Conservation (phyloP, 2,329 filamentous ascomycete genomes). For the Aspergillus sp. region DNA sequence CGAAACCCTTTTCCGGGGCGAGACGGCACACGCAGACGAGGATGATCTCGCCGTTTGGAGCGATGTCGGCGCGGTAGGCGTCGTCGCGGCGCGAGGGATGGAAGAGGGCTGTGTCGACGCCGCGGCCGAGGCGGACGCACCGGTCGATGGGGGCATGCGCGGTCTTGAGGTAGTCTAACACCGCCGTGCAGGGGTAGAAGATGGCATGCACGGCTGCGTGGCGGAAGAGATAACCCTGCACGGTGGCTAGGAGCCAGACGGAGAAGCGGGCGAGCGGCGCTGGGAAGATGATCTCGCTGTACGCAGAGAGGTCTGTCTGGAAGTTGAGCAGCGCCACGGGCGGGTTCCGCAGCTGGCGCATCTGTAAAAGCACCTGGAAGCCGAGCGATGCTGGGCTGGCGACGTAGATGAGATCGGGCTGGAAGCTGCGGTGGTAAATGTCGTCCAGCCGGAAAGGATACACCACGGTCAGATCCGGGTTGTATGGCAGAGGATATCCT, state of each 20-base stretch:
- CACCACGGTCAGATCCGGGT: conserved; percentile 67
- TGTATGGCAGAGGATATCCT: conserved; percentile 67
- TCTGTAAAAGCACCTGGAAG: conserved; percentile 68
- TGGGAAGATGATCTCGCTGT: conserved; percentile 68
- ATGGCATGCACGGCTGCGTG: conserved; percentile 62
- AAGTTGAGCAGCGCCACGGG: conserved; percentile 67
- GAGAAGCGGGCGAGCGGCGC: conserved; percentile 59
- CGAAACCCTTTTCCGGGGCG: conserved; percentile 69
- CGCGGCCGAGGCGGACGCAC: conserved; percentile 60
- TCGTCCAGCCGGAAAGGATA: conserved; percentile 65
- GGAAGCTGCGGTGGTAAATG: conserved; percentile 60
- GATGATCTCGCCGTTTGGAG: conserved; percentile 62
- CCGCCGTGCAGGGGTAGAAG: conserved; percentile 66
- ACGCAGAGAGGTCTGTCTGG: conserved; percentile 68
- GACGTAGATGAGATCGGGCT: conserved; percentile 67
- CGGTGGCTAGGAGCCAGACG: conserved; percentile 59
- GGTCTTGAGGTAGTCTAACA: conserved; percentile 58
- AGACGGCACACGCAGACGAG: conserved; percentile 65
- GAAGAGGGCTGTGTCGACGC: conserved; percentile 64
- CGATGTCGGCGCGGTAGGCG: conserved; percentile 52
- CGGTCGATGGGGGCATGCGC: conserved; percentile 57
- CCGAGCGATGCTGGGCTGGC: conserved; percentile 68
- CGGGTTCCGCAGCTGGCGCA: conserved; percentile 56
- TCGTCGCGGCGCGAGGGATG: conserved; percentile 53
- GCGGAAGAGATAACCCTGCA: conserved; percentile 66